Evolutionary conservation across 495 filamentous ascomycete species (phyloP).

Genomic region (Articulospora tetracladia): DNA sequence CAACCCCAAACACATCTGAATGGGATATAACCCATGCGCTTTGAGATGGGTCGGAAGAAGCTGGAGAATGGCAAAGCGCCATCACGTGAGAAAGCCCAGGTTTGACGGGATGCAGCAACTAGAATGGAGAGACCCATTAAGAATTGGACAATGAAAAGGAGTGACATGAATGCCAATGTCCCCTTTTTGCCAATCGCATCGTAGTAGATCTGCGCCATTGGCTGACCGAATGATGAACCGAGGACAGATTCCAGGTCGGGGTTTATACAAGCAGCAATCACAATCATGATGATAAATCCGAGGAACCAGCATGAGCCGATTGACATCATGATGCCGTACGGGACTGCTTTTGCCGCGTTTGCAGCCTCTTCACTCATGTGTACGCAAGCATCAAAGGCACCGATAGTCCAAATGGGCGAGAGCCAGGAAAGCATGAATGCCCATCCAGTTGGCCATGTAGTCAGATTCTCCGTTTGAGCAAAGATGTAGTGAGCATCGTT

Average conservation of each 20-base stretch:
- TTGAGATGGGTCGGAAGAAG: constrained; percentile 53
- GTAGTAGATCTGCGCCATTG: constrained; percentile 55
- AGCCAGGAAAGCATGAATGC: constrained; percentile 65
- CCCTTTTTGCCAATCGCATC: constrained; percentile 49
- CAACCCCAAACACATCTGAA: constrained; percentile 59
- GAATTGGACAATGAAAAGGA: constrained; percentile 52
- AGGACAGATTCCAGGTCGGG: constrained; percentile 39
- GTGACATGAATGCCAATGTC: constrained; percentile 51
- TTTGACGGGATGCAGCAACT: constrained; percentile 50
- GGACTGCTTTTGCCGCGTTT: constrained; percentile 59
- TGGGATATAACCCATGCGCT: constrained; percentile 55
- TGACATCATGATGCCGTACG: constrained; percentile 55
- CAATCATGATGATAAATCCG: constrained; percentile 47
- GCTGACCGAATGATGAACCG: constrained; percentile 41
- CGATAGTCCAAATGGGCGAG: constrained; percentile 65
- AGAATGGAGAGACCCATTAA: constrained; percentile 48
- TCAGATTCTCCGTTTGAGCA: constrained; percentile 46
- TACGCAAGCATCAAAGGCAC: constrained; percentile 39
- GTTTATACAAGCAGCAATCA: constrained; percentile 46
- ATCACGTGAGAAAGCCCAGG: constrained; percentile 54
- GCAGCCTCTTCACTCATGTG: constrained; percentile 65
- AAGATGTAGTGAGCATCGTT: constrained; percentile 48
- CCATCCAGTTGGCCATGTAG: constrained; percentile 58
- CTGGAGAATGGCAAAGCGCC: constrained; percentile 47
- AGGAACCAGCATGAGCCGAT: constrained; percentile 50